Base-by-base conservation (phyloP, 768 basidiomycete species). In the Punctularia strigosozonata region DNA sequence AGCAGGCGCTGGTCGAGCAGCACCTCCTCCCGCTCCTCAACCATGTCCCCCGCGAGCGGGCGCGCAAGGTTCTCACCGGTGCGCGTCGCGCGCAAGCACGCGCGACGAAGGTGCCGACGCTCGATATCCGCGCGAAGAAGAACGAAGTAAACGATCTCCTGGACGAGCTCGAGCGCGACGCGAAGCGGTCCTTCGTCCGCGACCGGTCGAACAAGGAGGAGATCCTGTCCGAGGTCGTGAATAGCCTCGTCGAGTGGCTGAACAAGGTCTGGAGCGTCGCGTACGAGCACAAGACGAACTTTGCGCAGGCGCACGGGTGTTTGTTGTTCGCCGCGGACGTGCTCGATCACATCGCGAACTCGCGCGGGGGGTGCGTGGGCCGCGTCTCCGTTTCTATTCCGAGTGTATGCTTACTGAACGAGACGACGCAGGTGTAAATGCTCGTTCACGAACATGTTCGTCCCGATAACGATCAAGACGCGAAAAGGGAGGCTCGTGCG, bases 391-490 rank as follows among this genome's bases (percentile, higher is more conserved):
- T 18, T 19, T 21, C 10, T 23, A 26, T 33, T 36, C 18, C 5
- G 25, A 17, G 13, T 38, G 53, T 40, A 46, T 38, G 30, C 31
- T 26, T 4, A 33, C 18, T 32, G 8, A 28, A 28, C 10, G 26
- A n/a, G n/a, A n/a, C n/a, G n/a, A n/a, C n/a, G n/a, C 53, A 79
- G 77, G 18, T 80, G 78, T 53, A 67, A 63, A 45, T 80, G 76
- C 49, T 55, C 66, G 0, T 60, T 69, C 39, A 56, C 62, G 31
- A 70, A 59, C 44, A 54, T 73, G 48, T 64, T 64, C 14, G 52
- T 78, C 14, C 58, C 66, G 13, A 48, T 75, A 38, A 48, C 50
- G 7, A 65, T 80, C 40, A 68, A 47, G n/a, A 40, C 25, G 25
- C 39, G 55, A 35, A 64, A 61, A 8, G 67, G 68, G 12, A 66